phyloP scores from a whole-genome alignment of 75 land plant genomes.

The Pseudotsuga menziesii region DNA sequence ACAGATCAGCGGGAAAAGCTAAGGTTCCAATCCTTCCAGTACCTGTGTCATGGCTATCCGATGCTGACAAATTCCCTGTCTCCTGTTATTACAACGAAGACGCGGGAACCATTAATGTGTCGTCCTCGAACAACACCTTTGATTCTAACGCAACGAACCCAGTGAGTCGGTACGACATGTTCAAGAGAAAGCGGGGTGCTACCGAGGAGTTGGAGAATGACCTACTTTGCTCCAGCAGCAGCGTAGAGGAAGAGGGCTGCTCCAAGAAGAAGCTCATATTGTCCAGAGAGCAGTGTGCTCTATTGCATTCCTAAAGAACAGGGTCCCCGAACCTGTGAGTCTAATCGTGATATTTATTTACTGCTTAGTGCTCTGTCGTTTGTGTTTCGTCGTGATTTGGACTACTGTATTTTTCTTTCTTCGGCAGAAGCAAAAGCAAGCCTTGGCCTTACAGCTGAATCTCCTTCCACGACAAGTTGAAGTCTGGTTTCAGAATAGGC shows the following conservation, averaged over 20 bases:
- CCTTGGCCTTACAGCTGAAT: too few relatives aligned
- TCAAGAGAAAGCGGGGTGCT: conserved; percentile 17
- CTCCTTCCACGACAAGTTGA: too few relatives aligned
- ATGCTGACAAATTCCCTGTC: background rate
- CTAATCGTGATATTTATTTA: too few relatives aligned
- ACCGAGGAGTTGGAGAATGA: conserved; percentile 8
- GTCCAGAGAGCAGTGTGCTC: too few relatives aligned
- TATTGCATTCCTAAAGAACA: background rate
- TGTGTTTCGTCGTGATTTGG: too few relatives aligned
- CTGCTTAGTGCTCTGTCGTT: too few relatives aligned
- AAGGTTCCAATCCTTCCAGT: too few relatives aligned
- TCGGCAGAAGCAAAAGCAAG: too few relatives aligned
- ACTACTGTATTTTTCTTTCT: too few relatives aligned
- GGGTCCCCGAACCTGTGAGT: too few relatives aligned
- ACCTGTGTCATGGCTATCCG: background rate
- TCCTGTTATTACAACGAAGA: background rate
- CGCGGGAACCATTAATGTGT: background rate
- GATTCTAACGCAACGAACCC: conserved; percentile 13
- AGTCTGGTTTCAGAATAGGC: too few relatives aligned
- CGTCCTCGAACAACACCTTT: conserved; percentile 25
- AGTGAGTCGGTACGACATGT: background rate
- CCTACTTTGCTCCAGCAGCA: conserved; percentile 15
- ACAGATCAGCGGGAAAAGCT: background rate
- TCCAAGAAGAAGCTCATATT: too few relatives aligned
- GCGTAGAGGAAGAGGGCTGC: conserved; percentile 30